Evolutionary conservation across 2,329 filamentous ascomycete genomes (phyloP).

Genomic region (Acephala macrosclerotiorum): DNA sequence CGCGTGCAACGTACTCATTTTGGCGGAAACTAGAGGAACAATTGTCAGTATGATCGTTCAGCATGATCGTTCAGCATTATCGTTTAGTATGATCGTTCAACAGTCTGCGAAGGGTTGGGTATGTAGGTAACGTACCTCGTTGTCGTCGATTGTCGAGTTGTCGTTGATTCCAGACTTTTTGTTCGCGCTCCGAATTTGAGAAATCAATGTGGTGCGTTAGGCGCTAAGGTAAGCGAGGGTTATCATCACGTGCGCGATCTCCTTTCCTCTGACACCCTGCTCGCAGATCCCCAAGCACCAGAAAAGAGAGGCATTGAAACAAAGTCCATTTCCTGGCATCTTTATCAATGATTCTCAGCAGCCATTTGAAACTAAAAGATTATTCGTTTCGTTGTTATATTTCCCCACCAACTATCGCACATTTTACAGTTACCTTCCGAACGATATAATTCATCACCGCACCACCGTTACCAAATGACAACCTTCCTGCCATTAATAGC

Average conservation of each 20-base stretch:
- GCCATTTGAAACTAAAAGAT: too few relatives aligned
- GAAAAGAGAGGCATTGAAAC: too few relatives aligned
- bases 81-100: too few relatives aligned
- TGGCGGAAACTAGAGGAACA: conserved; percentile 38
- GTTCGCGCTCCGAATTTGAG: too few relatives aligned
- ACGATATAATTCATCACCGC: not conserved
- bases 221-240: not conserved
- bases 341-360: not conserved
- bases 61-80: not conserved
- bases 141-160: conserved; percentile 12
- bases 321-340: too few relatives aligned
- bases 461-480: not conserved
- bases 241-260: not conserved
- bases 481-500: not conserved
- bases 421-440: not conserved
- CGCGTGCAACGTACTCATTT: conserved; percentile 45
- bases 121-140: conserved; percentile 7
- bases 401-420: too few relatives aligned
- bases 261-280: not conserved
- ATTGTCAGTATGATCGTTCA: conserved; percentile 16
- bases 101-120: too few relatives aligned
- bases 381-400: too few relatives aligned
- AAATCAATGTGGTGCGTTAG: not conserved
- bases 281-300: not conserved
- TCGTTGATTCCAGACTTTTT: conserved; percentile 1